Base-by-base conservation (phyloP, 495 filamentous ascomycete genomes). In the Xanthoparmelia taractica region DNA sequence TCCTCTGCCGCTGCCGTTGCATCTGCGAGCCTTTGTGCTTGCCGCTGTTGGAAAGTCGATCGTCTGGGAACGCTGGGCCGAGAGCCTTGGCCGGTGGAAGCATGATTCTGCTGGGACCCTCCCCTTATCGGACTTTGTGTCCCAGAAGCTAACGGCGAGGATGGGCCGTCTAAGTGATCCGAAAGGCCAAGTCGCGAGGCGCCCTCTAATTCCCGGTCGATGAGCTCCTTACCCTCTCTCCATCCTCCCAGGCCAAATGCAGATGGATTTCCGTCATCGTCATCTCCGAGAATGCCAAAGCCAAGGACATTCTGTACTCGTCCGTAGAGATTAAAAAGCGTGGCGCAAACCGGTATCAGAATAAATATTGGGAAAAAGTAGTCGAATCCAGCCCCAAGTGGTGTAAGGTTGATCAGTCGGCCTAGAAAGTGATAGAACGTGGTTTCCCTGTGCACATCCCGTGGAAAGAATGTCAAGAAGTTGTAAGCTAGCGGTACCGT, bases 401-500 rank as follows among this genome's bases (percentile, higher is more conserved):
- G 84, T 4, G 91, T 97, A 27, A 96, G 80, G 71, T 91, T 85
- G 75, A 98, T 92, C 48, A 88, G 82, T 64, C 83, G 73, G 27
- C 94, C 94, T 5, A 98, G 80, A 69, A 98, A 96, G 38, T 82
- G 72, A 71, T 95, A 94, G 75, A 96, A 98, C 0, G 87, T 84
- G 12, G 91, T 96, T 20, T 74, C 69, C 47, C 78, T 71, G 68
- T 88, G 90, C 40, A 93, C 78, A 8, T 73, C 75, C 29, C 76
- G 81, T 10, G 87, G 85, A 25, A 96, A 72, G 67, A 97, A 92
- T 5, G 92, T 96, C 71, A 96, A 81, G 70, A 98, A 97, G 73
- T 98, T 97, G 80, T 95, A 97, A 25, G 90, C 85, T 23, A 97
- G 81, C 4, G 94, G 94, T 7, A 97, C 91, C 38, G 89, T 95